Base-by-base conservation (phyloP, 805 yeast genomes). In the Peterozyma toletana region DNA sequence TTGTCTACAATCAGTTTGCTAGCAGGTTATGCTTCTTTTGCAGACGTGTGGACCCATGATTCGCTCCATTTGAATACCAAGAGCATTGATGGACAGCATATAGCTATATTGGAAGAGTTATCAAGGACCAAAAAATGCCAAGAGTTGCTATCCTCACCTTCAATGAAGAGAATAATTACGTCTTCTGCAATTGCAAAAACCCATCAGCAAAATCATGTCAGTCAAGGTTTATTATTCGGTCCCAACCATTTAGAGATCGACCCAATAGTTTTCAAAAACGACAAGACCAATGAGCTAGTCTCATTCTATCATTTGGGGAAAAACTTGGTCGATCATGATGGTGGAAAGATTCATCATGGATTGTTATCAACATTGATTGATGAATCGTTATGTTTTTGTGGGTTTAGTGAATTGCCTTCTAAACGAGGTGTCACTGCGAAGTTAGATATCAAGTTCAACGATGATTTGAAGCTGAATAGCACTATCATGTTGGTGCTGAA, bases 351-450 rank as follows among this genome's bases (percentile, higher is more conserved):
- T 15, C 96, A 88, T 57, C 83, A 85, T 53, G 96, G 97, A 3
- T 70, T 90, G 3, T 62, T 86, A 5, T 74, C 95, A 2, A 80
- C 95, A 2, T 59, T 91, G 11, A 48, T 91, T 42, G 98, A 91
- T 62, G 97, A 90, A 58, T 83, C 84, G 0, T 64, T 91, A 29
- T 87, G 96, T 54, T 71, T 79, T 37, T 85, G 95, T 55, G 98
- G 96, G 13, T 91, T 89, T 58, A 79, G 87, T 3, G 65, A 73
- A 27, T 67, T 91, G 11, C 98, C 98, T 1, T 78, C 80, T 45
- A 75, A 79, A 44, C 71, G 83, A 41, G 99, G 98, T 11, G 96
- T 93, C 18, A 91, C 99, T 0, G 99, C 96, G 0, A 73, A 71
- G 41, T 66, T 91, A 37, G 63, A 73, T 2, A 68, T 91, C 9